Conservation (phyloP, 805 yeast genomes). For the Yamadazyma olivae region DNA sequence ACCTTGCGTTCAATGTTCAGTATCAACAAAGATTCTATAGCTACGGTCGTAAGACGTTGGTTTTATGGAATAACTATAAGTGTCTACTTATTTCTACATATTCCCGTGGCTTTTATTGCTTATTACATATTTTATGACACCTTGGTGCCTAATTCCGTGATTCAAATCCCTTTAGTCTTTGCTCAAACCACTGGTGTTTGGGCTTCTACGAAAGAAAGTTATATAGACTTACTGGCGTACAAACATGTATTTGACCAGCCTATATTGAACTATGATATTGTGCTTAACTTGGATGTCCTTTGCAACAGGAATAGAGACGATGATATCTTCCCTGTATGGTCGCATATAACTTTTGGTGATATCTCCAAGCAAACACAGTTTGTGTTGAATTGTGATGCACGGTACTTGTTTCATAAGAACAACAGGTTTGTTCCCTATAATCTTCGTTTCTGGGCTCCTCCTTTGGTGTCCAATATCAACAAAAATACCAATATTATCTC, state of each 20-base stretch:
- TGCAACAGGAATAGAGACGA: constrained; percentile 20
- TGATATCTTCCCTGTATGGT: constrained; percentile 13
- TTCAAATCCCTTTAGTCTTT: constrained; percentile 14
- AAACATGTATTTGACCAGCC: constrained; percentile 3
- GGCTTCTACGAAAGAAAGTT: not conserved
- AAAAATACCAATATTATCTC: constrained; percentile 11
- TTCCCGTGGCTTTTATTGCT: constrained; percentile 34
- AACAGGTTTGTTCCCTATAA: constrained; percentile 35
- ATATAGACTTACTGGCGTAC: not conserved
- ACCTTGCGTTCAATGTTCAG: too few relatives aligned
- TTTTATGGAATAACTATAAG: constrained; percentile 18
- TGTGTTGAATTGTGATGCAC: constrained; percentile 29
- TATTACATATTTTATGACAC: constrained; percentile 33
- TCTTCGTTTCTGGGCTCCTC: constrained; percentile 36
- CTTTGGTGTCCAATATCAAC: constrained; percentile 19
- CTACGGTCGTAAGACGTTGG: constrained; percentile 16
- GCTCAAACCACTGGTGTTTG: not conserved
- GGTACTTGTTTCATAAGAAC: constrained; percentile 24
- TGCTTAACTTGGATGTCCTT: constrained; percentile 20
- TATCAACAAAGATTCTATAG: not conserved
- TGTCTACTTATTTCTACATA: constrained; percentile 24
- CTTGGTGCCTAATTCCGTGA: constrained; percentile 26
- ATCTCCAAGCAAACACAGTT: constrained; percentile 9
- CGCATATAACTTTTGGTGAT: not conserved
- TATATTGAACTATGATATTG: constrained; percentile 17